Evolutionary conservation across 352 stramenopile species (phyloP), one percentile per base, ranked within the genome.

Genomic region (Chrysophaeum taylorii): DNA sequence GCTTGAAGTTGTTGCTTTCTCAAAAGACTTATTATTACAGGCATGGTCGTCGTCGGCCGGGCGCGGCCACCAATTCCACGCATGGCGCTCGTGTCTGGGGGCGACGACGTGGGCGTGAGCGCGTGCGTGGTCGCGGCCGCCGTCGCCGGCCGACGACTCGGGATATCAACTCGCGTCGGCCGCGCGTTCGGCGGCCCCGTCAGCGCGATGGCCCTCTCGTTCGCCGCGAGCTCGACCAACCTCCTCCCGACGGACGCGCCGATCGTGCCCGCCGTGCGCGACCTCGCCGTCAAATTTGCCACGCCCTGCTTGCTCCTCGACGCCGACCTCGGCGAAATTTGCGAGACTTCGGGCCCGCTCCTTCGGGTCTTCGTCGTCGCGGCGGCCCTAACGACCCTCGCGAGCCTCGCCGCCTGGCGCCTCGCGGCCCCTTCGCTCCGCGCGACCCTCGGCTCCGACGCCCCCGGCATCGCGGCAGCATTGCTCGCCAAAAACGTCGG

Each of bases 401-500:
- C 70, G 14, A 76, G 64, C 66, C 31, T 75, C 0, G 61, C 77
- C 0, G 75, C 73, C 38, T 81, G 73, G 76, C 48, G 33, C 25
- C 0, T 78, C 0, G 42, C 54, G 0, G 62, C 79, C 18, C 42
- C 36, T 0, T 15, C 38, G 5, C 7, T 70, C 37, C 18, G 7
- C 1, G 68, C 73, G 39, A 42, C 81, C n/a, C 75, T 75, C 2
- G 52, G 37, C 61, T 27, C 52, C 43, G 77, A 88, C 71, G 82
- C 77, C 42, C 64, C 82, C 14, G 77, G 76, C 18, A 79, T 85
- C 60, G 78, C 78, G 12, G 70, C 81, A 2, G 79, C 82, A 33
- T 50, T 88, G 5, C 41, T 86, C 57, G 79, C 82, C 36, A 88
- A 88, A 50, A 88, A 88, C 66, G 79, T 88, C 71, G 82, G 82